Evolutionary conservation across 1,284 basidiomycete genomes (phyloP).

Genomic region (Puccinia brachypodii): DNA sequence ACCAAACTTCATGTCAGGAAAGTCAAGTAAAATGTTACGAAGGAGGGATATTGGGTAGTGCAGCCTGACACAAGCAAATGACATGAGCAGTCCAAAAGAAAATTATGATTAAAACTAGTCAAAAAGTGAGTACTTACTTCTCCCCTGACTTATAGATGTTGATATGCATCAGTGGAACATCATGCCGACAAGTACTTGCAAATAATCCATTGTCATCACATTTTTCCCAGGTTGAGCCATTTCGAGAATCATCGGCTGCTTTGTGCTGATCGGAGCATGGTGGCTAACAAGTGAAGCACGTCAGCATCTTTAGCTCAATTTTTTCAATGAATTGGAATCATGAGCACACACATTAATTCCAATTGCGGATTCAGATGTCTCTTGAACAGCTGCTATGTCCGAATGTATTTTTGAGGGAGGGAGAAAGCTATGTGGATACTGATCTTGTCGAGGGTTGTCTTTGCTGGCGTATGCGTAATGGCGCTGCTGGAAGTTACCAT

Average conservation of each 20-base stretch:
- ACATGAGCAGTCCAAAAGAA: no score
- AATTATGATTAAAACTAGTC: no score
- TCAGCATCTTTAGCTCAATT: not conserved
- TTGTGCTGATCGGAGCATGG: conserved; percentile 19
- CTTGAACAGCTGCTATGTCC: not conserved
- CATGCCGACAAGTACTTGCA: conserved; percentile 6
- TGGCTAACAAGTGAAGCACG: not conserved
- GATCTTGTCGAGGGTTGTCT: not conserved
- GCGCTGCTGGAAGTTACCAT: no score
- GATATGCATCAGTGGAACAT: conserved; percentile 12
- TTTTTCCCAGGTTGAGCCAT: not conserved
- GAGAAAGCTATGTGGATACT: not conserved
- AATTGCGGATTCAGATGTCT: not conserved
- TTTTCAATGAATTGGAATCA: no score
- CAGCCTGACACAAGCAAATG: no score
- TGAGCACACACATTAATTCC: not conserved
- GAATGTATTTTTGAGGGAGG: not conserved
- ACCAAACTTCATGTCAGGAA: not conserved
- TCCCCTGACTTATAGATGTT: conserved; percentile 28
- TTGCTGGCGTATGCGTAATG: not conserved
- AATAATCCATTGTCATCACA: conserved; percentile 15
- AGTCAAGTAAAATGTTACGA: not conserved
- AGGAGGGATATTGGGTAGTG: not conserved
- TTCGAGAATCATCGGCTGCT: conserved; percentile 7
- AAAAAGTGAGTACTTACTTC: conserved; percentile 6